phyloP scores from a whole-genome alignment of 495 filamentous ascomycete genomes.

The Xylaria acuta region DNA sequence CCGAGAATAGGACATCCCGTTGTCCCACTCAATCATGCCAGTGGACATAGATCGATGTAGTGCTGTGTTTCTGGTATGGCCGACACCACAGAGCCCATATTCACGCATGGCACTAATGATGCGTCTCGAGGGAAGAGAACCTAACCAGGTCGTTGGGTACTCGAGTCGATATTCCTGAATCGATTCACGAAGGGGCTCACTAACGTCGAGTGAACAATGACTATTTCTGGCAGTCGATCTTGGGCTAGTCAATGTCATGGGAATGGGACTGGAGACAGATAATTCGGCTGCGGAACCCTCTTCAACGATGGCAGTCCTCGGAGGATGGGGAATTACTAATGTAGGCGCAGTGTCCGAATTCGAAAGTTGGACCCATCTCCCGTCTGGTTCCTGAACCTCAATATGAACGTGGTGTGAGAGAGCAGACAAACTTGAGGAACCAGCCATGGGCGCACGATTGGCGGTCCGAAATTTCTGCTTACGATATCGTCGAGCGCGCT shows the following conservation, averaged over 20 bases:
- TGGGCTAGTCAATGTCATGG: background rate
- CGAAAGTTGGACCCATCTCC: background rate
- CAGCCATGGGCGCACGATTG: background rate
- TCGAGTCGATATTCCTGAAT: background rate
- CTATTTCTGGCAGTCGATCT: background rate
- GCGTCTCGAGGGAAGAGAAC: background rate
- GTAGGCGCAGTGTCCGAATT: background rate
- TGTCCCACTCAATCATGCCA: background rate
- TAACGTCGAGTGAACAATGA: background rate
- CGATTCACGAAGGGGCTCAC: background rate
- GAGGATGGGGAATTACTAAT: background rate
- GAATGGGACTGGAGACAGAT: background rate
- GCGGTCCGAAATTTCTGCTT: slow-evolving; percentile 27
- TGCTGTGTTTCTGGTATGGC: background rate
- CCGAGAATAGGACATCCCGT: background rate
- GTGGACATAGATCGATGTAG: background rate
- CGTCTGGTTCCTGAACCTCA: background rate
- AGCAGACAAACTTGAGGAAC: background rate
- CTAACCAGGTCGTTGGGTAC: background rate
- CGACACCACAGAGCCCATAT: background rate
- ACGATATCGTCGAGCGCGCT: slow-evolving; percentile 41
- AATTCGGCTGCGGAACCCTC: background rate
- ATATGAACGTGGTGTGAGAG: background rate
- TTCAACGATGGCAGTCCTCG: background rate
- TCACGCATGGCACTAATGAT: background rate